These are phyloP conservation scores for Plasmodium billcollinsi DNA, from an alignment of 169 alveolate genomes.

Conservation along the genomic window DNA sequence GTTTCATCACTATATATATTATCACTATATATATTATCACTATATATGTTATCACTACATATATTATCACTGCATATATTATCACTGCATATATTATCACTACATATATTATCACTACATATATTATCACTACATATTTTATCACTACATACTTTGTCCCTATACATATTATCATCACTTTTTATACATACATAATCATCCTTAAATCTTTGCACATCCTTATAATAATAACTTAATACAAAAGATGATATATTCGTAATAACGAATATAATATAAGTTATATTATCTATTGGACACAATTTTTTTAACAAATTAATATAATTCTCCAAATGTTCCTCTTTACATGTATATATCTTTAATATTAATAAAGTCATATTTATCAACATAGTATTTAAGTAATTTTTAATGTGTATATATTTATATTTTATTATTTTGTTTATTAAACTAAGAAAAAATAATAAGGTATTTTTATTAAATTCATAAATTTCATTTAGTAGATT, in stretches of 20 bases:
- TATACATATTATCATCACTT: neutral
- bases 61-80: neutral
- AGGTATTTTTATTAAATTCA: slow-evolving; percentile 29
- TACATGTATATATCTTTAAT: slow-evolving; percentile 13
- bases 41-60: neutral
- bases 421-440: slow-evolving; percentile 42
- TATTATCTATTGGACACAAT: neutral
- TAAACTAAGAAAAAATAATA: slow-evolving; percentile 32
- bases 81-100: neutral
- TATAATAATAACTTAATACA: slow-evolving; percentile 18
- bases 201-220: slow-evolving; percentile 15
- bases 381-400: slow-evolving; percentile 14
- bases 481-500: neutral
- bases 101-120: neutral
- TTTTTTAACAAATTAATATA: neutral
- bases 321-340: neutral
- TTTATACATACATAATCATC: neutral
- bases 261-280: slow-evolving; percentile 8
- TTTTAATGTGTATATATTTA: slow-evolving; percentile 38
- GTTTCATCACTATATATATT: too few species aligned
- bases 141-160: neutral
- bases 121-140: neutral
- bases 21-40: neutral
- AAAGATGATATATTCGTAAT: slow-evolving; percentile 46
- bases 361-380: slow-evolving; percentile 27